Conservation (phyloP, 2,329 filamentous ascomycete species). For the Trichophyton rubrum region DNA sequence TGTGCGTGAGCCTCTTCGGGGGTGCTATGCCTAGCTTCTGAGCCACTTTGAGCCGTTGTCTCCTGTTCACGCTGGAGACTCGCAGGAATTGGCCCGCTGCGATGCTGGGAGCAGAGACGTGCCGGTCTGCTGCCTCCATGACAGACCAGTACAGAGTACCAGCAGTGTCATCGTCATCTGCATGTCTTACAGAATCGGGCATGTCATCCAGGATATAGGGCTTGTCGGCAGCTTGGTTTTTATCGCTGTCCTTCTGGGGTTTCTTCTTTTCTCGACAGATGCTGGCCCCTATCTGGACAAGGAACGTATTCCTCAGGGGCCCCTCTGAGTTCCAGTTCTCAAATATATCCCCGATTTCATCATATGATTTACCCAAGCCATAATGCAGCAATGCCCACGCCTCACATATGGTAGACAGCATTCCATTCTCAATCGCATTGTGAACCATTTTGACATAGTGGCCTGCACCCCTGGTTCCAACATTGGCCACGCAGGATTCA, state of each 20-base stretch:
- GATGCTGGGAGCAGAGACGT: slow-evolving; percentile 54
- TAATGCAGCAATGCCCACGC: slow-evolving; percentile 52
- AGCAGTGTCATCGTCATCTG: slow-evolving; percentile 49
- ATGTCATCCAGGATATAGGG: slow-evolving; percentile 48
- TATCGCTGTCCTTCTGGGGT: slow-evolving; percentile 7
- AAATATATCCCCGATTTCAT: slow-evolving; percentile 50
- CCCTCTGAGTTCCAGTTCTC: slow-evolving; percentile 48
- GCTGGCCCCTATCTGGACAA: slow-evolving; percentile 50
- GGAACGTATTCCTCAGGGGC: slow-evolving; percentile 48
- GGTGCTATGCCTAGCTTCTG: slow-evolving; percentile 36
- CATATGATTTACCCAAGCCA: slow-evolving; percentile 45
- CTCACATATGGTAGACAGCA: slow-evolving; percentile 53
- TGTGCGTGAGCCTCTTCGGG: slow-evolving; percentile 22
- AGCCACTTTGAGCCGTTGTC: slow-evolving; percentile 41
- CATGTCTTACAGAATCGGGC: slow-evolving; percentile 59
- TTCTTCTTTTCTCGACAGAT: slow-evolving; percentile 43
- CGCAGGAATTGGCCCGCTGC: slow-evolving; percentile 50
- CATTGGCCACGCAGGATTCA: slow-evolving; percentile 46
- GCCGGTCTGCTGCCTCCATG: slow-evolving; percentile 47
- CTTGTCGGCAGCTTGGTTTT: slow-evolving; percentile 19
- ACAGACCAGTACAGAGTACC: slow-evolving; percentile 56
- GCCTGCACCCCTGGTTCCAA: slow-evolving; percentile 51
- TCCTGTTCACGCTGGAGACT: slow-evolving; percentile 49
- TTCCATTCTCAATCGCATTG: slow-evolving; percentile 61
- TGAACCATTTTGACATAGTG: slow-evolving; percentile 69